These are phyloP conservation scores for Nematodospora valgi DNA, from an alignment of 805 yeast species.

Conservation along the genomic window DNA sequence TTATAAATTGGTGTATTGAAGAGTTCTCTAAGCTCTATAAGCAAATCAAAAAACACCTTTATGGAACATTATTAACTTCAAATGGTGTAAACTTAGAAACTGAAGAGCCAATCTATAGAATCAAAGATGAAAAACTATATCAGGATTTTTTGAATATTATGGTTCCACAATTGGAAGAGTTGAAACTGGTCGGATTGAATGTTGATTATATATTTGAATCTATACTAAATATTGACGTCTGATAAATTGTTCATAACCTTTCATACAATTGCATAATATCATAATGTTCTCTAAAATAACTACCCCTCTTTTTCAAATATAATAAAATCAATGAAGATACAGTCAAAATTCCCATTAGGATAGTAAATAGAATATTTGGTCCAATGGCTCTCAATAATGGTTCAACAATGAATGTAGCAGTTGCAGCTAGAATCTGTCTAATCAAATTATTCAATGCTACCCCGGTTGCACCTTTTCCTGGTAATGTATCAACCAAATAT, in stretches of 20 bases:
- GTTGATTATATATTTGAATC: conserved; percentile 65
- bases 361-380: conserved; percentile 65
- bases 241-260: conserved; percentile 23
- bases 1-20: conserved; percentile 75
- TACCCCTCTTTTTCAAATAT: conserved; percentile 52
- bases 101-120: conserved; percentile 23
- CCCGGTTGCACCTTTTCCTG: conserved; percentile 87
- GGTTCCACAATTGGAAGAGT: conserved; percentile 53
- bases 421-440: conserved; percentile 71
- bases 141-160: conserved; percentile 48
- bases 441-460: conserved; percentile 78
- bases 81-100: conserved; percentile 25
- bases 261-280: conserved; percentile 59
- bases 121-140: conserved; percentile 40
- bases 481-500: conserved; percentile 77
- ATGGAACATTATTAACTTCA: conserved; percentile 49
- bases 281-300: conserved; percentile 59
- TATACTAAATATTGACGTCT: conserved; percentile 15
- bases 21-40: conserved; percentile 59
- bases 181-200: conserved; percentile 66
- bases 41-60: conserved; percentile 62
- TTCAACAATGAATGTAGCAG: conserved; percentile 70
- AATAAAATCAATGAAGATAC: conserved; percentile 40
- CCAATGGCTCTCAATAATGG: conserved; percentile 69
- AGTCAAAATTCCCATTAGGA: conserved; percentile 57